Evolutionary conservation across 768 basidiomycete genomes (phyloP), one percentile per base, ranked within the genome.

Genomic region (Mycena polygramma): DNA sequence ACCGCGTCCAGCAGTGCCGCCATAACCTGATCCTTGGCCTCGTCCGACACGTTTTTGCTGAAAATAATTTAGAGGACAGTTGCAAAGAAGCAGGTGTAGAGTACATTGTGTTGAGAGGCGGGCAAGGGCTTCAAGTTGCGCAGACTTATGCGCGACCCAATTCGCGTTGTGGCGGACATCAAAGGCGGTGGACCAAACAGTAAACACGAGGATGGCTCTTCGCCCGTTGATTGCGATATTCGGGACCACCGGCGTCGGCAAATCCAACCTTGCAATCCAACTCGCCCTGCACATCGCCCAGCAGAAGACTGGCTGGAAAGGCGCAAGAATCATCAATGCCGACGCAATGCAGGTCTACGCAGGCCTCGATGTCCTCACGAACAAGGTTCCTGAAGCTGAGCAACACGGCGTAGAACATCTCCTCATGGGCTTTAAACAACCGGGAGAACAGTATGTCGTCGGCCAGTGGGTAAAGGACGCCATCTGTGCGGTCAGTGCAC

Each of bases 341-440:
- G 98, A 99, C 81, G 90, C 97, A 15, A 98, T 99, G 97, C 98
- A 99, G 80, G 91, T 96, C 15, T 99, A 98, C 79, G 84, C 85
- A 20, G 97, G 97, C 0, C 87, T 99, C 79, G 93, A 98, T 80
- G 84, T 97, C 59, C 91, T 98, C 75, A 99, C 97, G 35, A 99
- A 99, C 81, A 99, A 99, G 82, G 87, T 96, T 19, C 89, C 96
- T 1, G 75, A 84, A 15, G 81, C 86, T 36, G 96, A 99, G 80
- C 90, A 86, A 77, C 84, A 88, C 57, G 96, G 94, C 6, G 84
- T 99, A 22, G 91, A 92, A 24, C 98, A 99, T 82, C 90, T 93
- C 66, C 84, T 99, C 26, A 94, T 99, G 91, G 92, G 89, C 60
- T 91, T 96, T 77, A 95, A 95, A 73, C 80, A 89, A 22, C 96